Evolutionary conservation across 2,329 filamentous ascomycete species (phyloP), one percentile per base, ranked within the genome.

Genomic region (Fusarium vanettenii): DNA sequence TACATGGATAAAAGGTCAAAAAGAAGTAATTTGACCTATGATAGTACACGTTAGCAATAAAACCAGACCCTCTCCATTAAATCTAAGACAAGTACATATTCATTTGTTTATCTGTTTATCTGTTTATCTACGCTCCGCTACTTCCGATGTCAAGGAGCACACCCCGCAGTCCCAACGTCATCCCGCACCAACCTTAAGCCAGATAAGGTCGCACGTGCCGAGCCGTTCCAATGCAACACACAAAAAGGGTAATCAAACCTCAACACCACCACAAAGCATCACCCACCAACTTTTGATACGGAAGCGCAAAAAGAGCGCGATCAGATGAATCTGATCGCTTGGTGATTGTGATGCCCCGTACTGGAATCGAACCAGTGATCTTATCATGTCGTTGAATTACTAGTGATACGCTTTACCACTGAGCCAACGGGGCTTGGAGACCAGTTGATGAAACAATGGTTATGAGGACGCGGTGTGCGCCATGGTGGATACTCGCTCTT

Each of bases 361-460:
- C 67, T 70, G 71, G 68, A 68, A 68, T 70, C 71, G 71, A 73
- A 73, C 71, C 71, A 70, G 60, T 70, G 71, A 73, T 70, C 70
- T 73, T 73, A 70, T 73, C 71, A 73, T 73, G 6, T 52, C 25
- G 48, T 52, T 52, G 27, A 52, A n/a, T 55, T 73, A 73, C 71
- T 73, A 73, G 71, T 73, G 71, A 73, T 70, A 73, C 71, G 71
- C 71, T 73, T 64, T 73, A 73, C 71, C 71, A 73, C 71, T 73
- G 41, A 73, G 71, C 71, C 71, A 70, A 64, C 65, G 68, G 60
- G 68, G 68, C 68, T 61, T 61, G 22, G 4, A 6, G 33, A 35
- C 27, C 9, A 11, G 45, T 4, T 6, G 5, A 18, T 20, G 5
- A 18, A 61, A 55, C 29, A 29, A 18, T 14, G 18, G 4, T 33